Evolutionary conservation across 106 monocot genomes (phyloP).

Genomic region (Acorus gramineus): DNA sequence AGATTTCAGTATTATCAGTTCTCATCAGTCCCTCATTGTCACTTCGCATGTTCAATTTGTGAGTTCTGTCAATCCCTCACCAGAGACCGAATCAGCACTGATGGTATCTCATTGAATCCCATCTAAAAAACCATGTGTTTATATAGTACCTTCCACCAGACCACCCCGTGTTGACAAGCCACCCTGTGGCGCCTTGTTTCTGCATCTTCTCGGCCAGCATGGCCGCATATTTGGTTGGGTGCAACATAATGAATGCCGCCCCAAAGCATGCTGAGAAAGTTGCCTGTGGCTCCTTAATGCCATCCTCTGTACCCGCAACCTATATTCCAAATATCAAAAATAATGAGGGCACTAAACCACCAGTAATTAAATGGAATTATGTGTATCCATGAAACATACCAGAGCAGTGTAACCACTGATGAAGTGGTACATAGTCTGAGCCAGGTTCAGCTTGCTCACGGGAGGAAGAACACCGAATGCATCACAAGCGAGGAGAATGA

Average conservation of each 20-base stretch:
- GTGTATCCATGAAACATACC: slow-evolving; percentile 10
- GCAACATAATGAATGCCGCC: slow-evolving; percentile 93
- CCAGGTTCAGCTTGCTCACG: slow-evolving; percentile 80
- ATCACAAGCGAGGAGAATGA: slow-evolving; percentile 90
- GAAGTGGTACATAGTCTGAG: slow-evolving; percentile 99
- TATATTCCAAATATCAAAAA: background rate
- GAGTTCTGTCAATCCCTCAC: too few relatives aligned
- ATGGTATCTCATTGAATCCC: too few relatives aligned
- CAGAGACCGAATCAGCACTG: too few relatives aligned
- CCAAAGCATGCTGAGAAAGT: slow-evolving; percentile 98
- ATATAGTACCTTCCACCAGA: slow-evolving; percentile 71
- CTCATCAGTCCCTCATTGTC: background rate
- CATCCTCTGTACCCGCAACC: slow-evolving; percentile 95
- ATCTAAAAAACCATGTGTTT: too few relatives aligned
- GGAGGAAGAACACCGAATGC: slow-evolving; percentile 94
- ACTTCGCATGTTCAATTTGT: too few relatives aligned
- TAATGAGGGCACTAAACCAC: background rate
- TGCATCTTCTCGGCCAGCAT: slow-evolving; percentile 96
- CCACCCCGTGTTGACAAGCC: slow-evolving; percentile 99
- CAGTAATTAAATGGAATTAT: too few relatives aligned
- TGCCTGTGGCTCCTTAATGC: slow-evolving; percentile 89
- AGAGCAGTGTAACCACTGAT: slow-evolving; percentile 94
- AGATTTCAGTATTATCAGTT: background rate
- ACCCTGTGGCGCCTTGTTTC: slow-evolving; percentile 74
- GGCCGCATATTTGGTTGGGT: slow-evolving; percentile 85